phyloP scores from a whole-genome alignment of 352 stramenopile genomes.

The Blastocystis sp. region DNA sequence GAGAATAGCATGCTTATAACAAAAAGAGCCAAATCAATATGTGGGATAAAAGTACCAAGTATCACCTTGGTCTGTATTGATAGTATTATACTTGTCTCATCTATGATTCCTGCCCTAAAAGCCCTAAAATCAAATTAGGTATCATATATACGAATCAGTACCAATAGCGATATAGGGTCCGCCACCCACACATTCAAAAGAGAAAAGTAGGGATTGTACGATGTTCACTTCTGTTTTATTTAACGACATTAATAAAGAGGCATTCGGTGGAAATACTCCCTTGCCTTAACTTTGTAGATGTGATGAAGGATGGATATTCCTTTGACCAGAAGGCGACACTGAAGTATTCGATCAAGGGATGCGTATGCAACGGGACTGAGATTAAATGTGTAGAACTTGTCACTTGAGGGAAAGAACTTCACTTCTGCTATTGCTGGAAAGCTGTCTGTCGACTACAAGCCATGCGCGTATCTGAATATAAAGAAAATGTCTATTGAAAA shows the following conservation, averaged over 20 bases:
- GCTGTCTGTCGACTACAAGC: conserved; percentile 46
- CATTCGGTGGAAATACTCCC: background rate
- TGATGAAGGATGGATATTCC: conserved; percentile 55
- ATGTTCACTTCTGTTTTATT: conserved; percentile 57
- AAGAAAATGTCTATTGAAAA: conserved; percentile 53
- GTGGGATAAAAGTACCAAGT: too few relatives aligned
- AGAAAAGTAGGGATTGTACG: background rate
- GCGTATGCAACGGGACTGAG: background rate
- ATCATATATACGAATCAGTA: background rate
- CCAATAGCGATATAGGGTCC: background rate
- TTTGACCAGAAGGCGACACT: conserved; percentile 54
- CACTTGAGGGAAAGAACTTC: conserved; percentile 47
- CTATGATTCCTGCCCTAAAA: too few relatives aligned
- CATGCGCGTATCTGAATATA: background rate
- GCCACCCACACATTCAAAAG: background rate
- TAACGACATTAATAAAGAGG: conserved; percentile 51
- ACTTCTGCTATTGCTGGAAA: conserved; percentile 6
- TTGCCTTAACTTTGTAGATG: background rate
- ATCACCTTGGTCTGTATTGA: too few relatives aligned
- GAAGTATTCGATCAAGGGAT: conserved; percentile 21
- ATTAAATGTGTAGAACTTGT: background rate
- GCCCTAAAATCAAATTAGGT: background rate
- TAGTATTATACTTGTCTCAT: too few relatives aligned
- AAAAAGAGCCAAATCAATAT: too few relatives aligned
- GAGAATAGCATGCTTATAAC: too few relatives aligned